A percentile compares a stretch with the other conserved stretches of the same genome.
Conservation (phyloP, 2,329 filamentous ascomycete species). For the Phialemonium atrogriseum region DNA sequence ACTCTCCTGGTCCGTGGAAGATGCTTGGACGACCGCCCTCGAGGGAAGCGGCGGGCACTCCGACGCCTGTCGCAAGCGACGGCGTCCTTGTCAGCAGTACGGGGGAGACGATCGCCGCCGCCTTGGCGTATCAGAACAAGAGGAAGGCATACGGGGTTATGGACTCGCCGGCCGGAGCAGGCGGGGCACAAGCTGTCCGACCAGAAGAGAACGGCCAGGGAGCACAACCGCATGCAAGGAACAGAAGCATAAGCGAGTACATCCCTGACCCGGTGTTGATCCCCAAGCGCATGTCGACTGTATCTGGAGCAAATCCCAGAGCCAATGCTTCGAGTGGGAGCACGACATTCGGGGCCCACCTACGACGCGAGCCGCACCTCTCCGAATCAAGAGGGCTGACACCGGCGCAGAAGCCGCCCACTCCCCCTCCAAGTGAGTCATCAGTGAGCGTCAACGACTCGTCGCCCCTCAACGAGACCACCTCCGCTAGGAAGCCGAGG, state of each 20-base stretch:
- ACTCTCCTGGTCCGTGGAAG: slow-evolving; percentile 61
- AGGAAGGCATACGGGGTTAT: slow-evolving; percentile 48
- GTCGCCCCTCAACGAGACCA: slow-evolving; percentile 23
- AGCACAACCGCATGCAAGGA: slow-evolving; percentile 48
- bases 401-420: slow-evolving; percentile 57
- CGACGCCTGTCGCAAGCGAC: slow-evolving; percentile 25
- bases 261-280: slow-evolving; percentile 62
- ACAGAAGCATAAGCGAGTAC: slow-evolving; percentile 86
- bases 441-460: slow-evolving; percentile 40
- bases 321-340: slow-evolving; percentile 26
- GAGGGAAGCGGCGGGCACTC: slow-evolving; percentile 30
- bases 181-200: slow-evolving; percentile 19
- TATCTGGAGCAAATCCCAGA: slow-evolving; percentile 53
- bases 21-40: slow-evolving; percentile 40
- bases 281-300: slow-evolving; percentile 63
- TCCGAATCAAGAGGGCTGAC: slow-evolving; percentile 70
- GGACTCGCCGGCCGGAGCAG: slow-evolving; percentile 19
- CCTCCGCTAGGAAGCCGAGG: slow-evolving; percentile 27
- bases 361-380: slow-evolving; percentile 71
- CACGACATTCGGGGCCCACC: slow-evolving; percentile 33
- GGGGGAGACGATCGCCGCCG: slow-evolving; percentile 43
- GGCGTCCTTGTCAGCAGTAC: slow-evolving; percentile 41
- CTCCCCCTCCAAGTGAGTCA: slow-evolving; percentile 74
- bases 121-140: slow-evolving; percentile 44
- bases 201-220: slow-evolving; percentile 17